Evolutionary conservation across 2,329 filamentous ascomycete genomes (phyloP).

Genomic region (Colletotrichum viniferum): DNA sequence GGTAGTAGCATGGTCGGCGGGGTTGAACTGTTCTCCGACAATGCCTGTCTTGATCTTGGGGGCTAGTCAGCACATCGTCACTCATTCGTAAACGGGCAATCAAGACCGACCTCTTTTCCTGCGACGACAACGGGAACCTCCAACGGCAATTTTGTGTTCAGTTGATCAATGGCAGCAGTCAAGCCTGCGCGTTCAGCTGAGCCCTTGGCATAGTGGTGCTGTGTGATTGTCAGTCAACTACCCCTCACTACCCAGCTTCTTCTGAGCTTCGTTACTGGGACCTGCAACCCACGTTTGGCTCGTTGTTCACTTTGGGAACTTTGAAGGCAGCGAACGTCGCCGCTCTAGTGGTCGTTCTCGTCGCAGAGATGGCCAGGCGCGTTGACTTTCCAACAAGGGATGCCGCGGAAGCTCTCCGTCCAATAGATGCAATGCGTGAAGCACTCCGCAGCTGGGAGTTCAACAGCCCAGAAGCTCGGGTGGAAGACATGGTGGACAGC

Average conservation of each 20-base stretch:
- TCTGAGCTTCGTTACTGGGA: neutral
- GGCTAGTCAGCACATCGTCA: neutral
- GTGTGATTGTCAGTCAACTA: constrained; percentile 38
- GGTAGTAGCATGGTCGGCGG: constrained; percentile 75
- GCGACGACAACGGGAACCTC: constrained; percentile 84
- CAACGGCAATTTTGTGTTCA: constrained; percentile 72
- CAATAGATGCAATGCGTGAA: constrained; percentile 2
- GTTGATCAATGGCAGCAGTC: constrained; percentile 71
- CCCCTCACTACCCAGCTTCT: neutral
- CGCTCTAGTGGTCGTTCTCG: constrained; percentile 34
- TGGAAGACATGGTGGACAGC: constrained; percentile 12
- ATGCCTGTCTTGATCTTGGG: constrained; percentile 68
- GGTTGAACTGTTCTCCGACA: constrained; percentile 77
- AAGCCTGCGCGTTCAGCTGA: constrained; percentile 80
- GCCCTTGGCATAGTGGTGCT: constrained; percentile 90
- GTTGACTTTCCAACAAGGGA: neutral
- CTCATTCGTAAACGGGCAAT: neutral
- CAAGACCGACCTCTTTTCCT: constrained; percentile 72
- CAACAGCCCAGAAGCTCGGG: constrained; percentile 16
- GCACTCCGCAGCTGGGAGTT: constrained; percentile 19
- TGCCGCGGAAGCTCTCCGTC: neutral
- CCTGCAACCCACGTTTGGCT: constrained; percentile 82
- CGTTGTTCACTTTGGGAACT: constrained; percentile 84
- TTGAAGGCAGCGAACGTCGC: constrained; percentile 83
- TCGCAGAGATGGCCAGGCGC: constrained; percentile 18